Evolutionary conservation across 2,329 filamentous ascomycete genomes (phyloP), one percentile per base, ranked within the genome.

Genomic region (Trichoderma koningii): DNA sequence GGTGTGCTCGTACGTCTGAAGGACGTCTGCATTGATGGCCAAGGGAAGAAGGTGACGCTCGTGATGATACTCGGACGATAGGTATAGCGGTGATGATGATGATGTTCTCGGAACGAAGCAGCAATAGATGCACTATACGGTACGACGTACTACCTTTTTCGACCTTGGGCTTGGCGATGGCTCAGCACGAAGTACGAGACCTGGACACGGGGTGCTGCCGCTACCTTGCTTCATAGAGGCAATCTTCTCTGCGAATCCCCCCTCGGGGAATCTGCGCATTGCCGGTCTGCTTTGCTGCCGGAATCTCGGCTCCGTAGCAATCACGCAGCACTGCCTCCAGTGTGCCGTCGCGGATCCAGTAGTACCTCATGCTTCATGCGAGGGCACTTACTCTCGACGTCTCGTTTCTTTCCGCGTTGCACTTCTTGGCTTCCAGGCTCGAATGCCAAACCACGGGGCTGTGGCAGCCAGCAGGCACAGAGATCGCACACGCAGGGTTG

Each of bases 281-380:
- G 60, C 60, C 38, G 59, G 59, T 34, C n/a, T 45, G 48, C n/a
- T 62, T 41, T 38, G 45, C 59, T 53, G 59, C 59, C 60, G 60
- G 60, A 63, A 63, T 63, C 41, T 63, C 60, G 60, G 60, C 42
- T 55, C 60, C 60, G 60, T 55, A 34, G 50, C 50, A 34, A 55
- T 47, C 55, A 52, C 59, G 60, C 48, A 53, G 48, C 60, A 38
- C 26, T 55, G 60, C 50, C 60, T 41, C 21, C 34, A 38, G 34
- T 38, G 34, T 45, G 59, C n/a, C 34, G 48, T 48, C 48, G 60
- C 34, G 28, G 48, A n/a, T 55, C 60, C 21, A 19, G 60, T 26
- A 19, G 60, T 26, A 14, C 19, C 34, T 38, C 45, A n/a, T 17
- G 38, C 41, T 34, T 52, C 50, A 5, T 52, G 50, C 30, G 15